phyloP scores from a whole-genome alignment of 2,329 filamentous ascomycete genomes.

The Tolypocladium ovalisporum region DNA sequence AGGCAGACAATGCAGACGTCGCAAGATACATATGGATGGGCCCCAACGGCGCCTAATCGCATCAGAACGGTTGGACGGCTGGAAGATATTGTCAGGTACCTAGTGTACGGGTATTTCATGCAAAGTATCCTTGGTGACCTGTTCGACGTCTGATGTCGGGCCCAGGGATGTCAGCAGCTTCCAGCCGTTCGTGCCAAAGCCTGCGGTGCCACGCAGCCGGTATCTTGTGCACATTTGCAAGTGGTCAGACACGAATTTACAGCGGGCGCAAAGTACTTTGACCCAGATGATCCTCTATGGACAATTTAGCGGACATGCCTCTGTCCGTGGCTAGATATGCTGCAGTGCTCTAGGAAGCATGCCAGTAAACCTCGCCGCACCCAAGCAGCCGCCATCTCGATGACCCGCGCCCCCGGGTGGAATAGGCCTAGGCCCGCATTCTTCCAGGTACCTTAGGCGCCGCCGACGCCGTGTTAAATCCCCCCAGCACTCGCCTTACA shows the following conservation, averaged over 20 bases:
- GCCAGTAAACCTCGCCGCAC: neutral
- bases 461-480: neutral
- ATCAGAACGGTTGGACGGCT: neutral
- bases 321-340: neutral
- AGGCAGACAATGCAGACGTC: neutral
- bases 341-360: neutral
- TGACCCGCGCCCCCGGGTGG: neutral
- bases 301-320: too few species aligned
- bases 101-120: neutral
- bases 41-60: neutral
- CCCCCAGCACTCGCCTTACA: neutral
- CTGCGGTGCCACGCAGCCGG: neutral
- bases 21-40: neutral
- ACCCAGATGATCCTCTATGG: too few species aligned
- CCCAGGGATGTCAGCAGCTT: neutral
- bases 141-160: neutral
- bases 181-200: neutral
- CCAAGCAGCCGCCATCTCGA: neutral
- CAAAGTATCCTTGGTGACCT: neutral
- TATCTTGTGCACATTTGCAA: neutral
- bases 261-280: neutral
- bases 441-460: neutral
- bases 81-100: neutral
- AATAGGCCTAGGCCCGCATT: neutral
- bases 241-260: neutral